Evolutionary conservation across 1,284 basidiomycete genomes (phyloP), one percentile per base, ranked within the genome.

Genomic region (Testicularia cyperi): DNA sequence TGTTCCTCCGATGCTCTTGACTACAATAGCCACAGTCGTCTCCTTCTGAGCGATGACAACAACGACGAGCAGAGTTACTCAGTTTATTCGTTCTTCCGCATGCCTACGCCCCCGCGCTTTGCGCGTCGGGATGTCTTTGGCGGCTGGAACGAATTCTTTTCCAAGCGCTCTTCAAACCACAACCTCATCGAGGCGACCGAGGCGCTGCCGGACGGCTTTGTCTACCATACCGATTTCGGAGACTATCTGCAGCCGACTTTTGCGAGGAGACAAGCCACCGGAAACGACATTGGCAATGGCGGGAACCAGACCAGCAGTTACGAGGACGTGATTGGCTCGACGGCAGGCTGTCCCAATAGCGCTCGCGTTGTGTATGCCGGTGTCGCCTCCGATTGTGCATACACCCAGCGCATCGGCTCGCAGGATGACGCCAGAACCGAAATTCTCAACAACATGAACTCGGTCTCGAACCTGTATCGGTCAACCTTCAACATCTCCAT

Each of bases 301-400:
- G 84, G 84, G 77, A 82, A 81, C 70, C 83, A 87, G 71, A 82
- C 92, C 49, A 80, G 88, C 27, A 88, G 97, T 31, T 87, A 88
- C 74, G 74, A 79, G 19, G 92, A 99, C 75, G 94, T 97, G 20
- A 74, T 74, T 30, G 72, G 72, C 2, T 60, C 82, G 18, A 84
- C 81, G 1, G 74, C 77, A 2, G 90, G 90, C 9, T 94, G 90
- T 75, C 87, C 89, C 1, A 83, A 78, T 33, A 80, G 82, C 0
- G 86, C 86, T 70, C 83, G 84, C 78, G 82, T 91, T 45, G 84
- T 90, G 18, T 88, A 85, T 70, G 85, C 89, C 82, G 90, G 90
- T 18, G 86, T 92, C 31, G 90, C 90, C 0, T 85, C 90, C 2
- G 90, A 95, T 76, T 94, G 90, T 77, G 84, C 82, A 58, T 92